A percentile compares a stretch with the other conserved stretches of the same genome.
Conservation (phyloP, 2,329 filamentous ascomycete species). For the Chaetomium olivaceum region DNA sequence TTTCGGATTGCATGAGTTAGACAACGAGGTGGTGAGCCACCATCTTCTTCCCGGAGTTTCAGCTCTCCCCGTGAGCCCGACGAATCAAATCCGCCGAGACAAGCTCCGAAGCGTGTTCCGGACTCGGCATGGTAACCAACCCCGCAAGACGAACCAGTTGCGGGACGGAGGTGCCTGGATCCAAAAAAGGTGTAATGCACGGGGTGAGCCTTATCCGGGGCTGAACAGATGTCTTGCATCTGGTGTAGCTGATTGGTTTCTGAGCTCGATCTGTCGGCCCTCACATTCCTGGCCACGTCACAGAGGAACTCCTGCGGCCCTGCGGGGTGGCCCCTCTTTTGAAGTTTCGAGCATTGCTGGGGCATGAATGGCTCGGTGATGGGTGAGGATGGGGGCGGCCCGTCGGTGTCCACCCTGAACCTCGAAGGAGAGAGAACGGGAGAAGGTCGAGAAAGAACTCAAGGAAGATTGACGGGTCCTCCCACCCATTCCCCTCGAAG, state of each 20-base stretch:
- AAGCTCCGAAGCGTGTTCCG: neutral
- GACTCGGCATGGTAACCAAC: slow-evolving; percentile 14
- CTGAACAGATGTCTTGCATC: slow-evolving; percentile 13
- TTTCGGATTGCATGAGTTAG: neutral
- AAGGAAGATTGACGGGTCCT: neutral
- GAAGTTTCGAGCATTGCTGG: slow-evolving; percentile 11
- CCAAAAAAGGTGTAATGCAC: slow-evolving; percentile 5
- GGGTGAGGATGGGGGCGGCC: too few relatives aligned
- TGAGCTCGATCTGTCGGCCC: slow-evolving; percentile 15
- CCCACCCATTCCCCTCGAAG: neutral
- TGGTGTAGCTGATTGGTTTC: slow-evolving; percentile 24
- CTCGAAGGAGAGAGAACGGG: neutral
- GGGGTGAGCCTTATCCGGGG: slow-evolving; percentile 10
- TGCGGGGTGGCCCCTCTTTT: slow-evolving; percentile 13
- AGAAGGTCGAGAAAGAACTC: neutral
- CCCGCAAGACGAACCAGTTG: slow-evolving; percentile 27
- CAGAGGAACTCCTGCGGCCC: slow-evolving; percentile 20
- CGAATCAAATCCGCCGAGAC: slow-evolving; percentile 12
- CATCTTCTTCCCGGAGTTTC: slow-evolving; percentile 5
- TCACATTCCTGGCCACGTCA: slow-evolving; percentile 32
- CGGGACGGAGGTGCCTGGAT: slow-evolving; percentile 15
- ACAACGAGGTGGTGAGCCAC: neutral
- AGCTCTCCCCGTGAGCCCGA: neutral
- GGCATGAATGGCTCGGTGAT: neutral
- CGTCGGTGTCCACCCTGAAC: neutral